Evolutionary conservation across 2,329 filamentous ascomycete species (phyloP), one percentile per base, ranked within the genome.

Genomic region (Scopulariopsis brevicaulis): DNA sequence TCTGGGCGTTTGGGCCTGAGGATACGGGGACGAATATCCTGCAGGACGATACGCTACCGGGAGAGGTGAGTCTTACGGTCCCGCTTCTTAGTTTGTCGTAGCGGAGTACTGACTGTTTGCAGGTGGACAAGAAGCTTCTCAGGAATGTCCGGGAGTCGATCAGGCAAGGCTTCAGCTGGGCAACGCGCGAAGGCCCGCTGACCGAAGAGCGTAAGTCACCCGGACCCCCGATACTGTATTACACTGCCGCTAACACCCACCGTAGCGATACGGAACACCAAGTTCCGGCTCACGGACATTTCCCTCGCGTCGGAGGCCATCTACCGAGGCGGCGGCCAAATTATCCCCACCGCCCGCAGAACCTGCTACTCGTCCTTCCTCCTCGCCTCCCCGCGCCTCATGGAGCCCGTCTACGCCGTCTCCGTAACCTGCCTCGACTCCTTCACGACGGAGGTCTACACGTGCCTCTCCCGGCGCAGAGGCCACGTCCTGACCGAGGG

Each of bases 1-100:
- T 99, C 67, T 99, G 94, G 94, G 94, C 94, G 1, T 99, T 99
- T 73, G 94, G 94, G 2, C 94, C 94, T 4, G 93, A 97, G 59
- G 94, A 99, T 63, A 87, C 85, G 77, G 89, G 92, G 0, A 90
- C 94, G 6, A 99, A 99, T 71, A 94, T 99, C 63, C 76, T 99
- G 55, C 92, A 96, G 71, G 94, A 99, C 71, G 94, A 99, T 71
- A 99, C 94, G 20, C 77, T 99, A 20, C 92, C 93, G 3, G 90
- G 89, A 25, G 92, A 96, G 71, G 83, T 84, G 72, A 70, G 80
- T 74, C 59, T 59, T 22, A 53, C 20, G 12, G 53, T 25, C 28
- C 20, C 34, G 15, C 14, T 24, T 57, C 28, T 6, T 48, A 10
- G 22, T 50, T 12, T 7, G 22, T 14, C 22, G 5, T 54, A 24